These are phyloP conservation scores for Fusarium pseudograminearum DNA, from an alignment of 2,329 filamentous ascomycete genomes.

Conservation along the genomic window DNA sequence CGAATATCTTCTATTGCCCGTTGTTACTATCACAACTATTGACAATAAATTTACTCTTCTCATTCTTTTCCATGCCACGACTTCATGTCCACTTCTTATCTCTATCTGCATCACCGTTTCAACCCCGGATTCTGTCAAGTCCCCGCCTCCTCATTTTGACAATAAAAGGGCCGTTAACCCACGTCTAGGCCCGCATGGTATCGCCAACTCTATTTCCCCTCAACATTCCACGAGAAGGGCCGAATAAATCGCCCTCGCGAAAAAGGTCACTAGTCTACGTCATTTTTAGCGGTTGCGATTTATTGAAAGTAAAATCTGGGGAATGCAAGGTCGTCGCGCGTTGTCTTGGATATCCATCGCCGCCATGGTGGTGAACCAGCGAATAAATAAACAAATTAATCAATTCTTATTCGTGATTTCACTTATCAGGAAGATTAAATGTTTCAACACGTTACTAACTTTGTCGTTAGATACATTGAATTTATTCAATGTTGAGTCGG, in stretches of 20 bases:
- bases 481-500: too few relatives aligned
- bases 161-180: constrained; percentile 5
- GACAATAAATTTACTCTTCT: not conserved
- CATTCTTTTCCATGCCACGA: not conserved
- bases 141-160: constrained; percentile 5
- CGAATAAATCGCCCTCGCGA: constrained; percentile 9
- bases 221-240: constrained; percentile 17
- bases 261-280: not conserved
- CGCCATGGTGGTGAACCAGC: not conserved
- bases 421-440: too few relatives aligned
- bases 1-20: not conserved
- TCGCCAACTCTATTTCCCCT: constrained; percentile 30
- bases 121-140: constrained; percentile 7
- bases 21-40: not conserved
- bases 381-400: too few relatives aligned
- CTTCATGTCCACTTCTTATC: not conserved
- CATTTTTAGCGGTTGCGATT: not conserved
- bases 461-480: too few relatives aligned
- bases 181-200: not conserved
- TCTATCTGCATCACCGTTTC: not conserved
- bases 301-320: constrained; percentile 5
- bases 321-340: not conserved
- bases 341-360: not conserved
- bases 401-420: too few relatives aligned
- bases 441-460: too few relatives aligned